Evolutionary conservation across 2,329 filamentous ascomycete genomes (phyloP), one percentile per base, ranked within the genome.

Genomic region (Botryotinia convoluta): DNA sequence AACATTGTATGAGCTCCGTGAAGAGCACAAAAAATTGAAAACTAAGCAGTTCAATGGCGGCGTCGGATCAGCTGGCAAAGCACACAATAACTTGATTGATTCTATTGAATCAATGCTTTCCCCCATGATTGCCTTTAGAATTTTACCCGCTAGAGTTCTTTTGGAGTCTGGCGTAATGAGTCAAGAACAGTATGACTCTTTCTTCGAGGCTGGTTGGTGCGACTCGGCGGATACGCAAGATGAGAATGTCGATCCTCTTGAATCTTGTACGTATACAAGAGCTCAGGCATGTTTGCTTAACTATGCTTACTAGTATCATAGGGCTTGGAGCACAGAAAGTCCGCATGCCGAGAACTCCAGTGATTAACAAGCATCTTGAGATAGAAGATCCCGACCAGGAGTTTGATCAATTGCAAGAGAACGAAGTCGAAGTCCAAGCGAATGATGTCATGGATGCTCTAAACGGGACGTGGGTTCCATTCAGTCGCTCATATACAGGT

Each of bases 1-100:
- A 22, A 94, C 90, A 0, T 78, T 97, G 4, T 93, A 85, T 79
- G 87, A 91, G 73, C 82, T 94, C 1, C 86, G 87, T 29, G 78
- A 60, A 54, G 60, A 29, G 9, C 79, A 76, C 10, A 62, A 62
- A 37, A 6, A 84, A 83, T 81, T 80, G 0, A 75, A 37, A 61
- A 51, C 51, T 18, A 48, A 32, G n/a, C 39, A 44, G 18, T 57
- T 48, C 14, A 35, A 42, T 14, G 42, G 42, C 9, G 51, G 60
- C 16, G n/a, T 57, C 26, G 14, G 32, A 9, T n/a, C 44, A 32
- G 63, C 63, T 44, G 20, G 2, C 32, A 69, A 20, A 60, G 9
- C 32, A 29, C 71, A 72, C 16, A 26, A 51, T 1, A 10, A 26
- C 7, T 35, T 69, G 29, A 32, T 69, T 48, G 6, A 29, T 7